Evolutionary conservation across 1,139 yeast species (phyloP), one percentile per base, ranked within the genome.

Genomic region (Debaryomycetaceae sp.): DNA sequence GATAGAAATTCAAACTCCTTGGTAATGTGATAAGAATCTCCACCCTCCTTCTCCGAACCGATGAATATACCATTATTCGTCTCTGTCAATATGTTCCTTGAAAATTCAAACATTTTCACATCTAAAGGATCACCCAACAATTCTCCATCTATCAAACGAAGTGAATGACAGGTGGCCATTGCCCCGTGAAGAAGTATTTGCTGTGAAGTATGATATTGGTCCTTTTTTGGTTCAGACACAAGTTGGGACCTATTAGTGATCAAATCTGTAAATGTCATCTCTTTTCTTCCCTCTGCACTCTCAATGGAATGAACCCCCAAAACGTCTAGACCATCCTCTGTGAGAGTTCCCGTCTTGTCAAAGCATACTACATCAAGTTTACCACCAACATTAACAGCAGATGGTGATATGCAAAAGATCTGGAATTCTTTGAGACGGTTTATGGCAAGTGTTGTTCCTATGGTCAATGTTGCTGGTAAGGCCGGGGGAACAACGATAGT

Each of bases 401-500:
- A 87, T 1, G 99, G 99, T 1, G 97, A 82, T 46, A 90, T 93
- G 63, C 99, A 95, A 57, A 83, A 93, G 5, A 95, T 85, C 40
- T 80, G 72, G 40, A 55, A 49, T 47, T 76, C 70, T 49, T 88
- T 82, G 50, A 95, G 71, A 50, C 99, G 74, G 33, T 81, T 75
- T 36, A 95, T 68, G 0, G 99, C 96, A 69, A 95, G 90, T 49
- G 93, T 89, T 0, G 97, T 90, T 31, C 99, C 99, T 50, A 95
- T 93, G 0, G 99, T 90, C 49, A 93, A 71, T 0, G 99, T 95
- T 0, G 99, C 99, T 0, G 99, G 99, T 42, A 93, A 74, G 0
- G 99, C 99, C 0, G 99, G 99, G 2, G 99, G 99, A 1, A 93
- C 97, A 9, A 95, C 99, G 59, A 93, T 90, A 0, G 99, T 93